Evolutionary conservation across 2,329 filamentous ascomycete species (phyloP).

Genomic region (Pyrenophora teres): DNA sequence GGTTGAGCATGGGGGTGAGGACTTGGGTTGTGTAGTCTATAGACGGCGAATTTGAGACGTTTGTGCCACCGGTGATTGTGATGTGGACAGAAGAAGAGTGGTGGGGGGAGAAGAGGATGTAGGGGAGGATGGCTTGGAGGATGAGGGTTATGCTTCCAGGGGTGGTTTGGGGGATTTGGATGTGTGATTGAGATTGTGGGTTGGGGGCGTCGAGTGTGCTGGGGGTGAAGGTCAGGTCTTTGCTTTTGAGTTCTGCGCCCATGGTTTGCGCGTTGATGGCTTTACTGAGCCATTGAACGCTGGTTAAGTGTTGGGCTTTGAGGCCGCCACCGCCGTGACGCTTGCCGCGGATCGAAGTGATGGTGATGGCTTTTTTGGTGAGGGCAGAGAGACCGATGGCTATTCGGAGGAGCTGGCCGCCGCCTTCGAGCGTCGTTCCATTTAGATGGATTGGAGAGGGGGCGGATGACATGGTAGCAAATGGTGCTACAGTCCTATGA

Average conservation of each 20-base stretch:
- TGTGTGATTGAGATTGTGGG: slow-evolving; percentile 27
- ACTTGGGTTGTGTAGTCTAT: slow-evolving; percentile 63
- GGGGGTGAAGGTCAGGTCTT: slow-evolving; percentile 47
- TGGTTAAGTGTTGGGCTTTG: slow-evolving; percentile 62
- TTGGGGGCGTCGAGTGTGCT: neutral
- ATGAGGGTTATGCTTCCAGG: slow-evolving; percentile 62
- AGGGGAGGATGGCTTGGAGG: slow-evolving; percentile 64
- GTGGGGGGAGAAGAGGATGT: slow-evolving; percentile 53
- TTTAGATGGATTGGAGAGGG: slow-evolving; percentile 48
- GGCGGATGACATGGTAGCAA: slow-evolving; percentile 11
- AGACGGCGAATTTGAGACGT: slow-evolving; percentile 60
- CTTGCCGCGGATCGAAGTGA: slow-evolving; percentile 61
- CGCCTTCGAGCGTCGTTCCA: slow-evolving; percentile 64
- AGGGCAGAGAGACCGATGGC: slow-evolving; percentile 61
- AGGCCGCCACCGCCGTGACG: slow-evolving; percentile 58
- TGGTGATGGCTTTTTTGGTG: slow-evolving; percentile 55
- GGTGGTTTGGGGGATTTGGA: slow-evolving; percentile 41
- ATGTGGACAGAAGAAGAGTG: slow-evolving; percentile 38
- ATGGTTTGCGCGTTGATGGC: slow-evolving; percentile 53
- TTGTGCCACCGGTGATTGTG: slow-evolving; percentile 62
- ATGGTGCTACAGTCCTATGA: no score
- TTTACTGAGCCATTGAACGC: slow-evolving; percentile 57
- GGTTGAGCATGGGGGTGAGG: slow-evolving; percentile 58
- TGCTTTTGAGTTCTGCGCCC: slow-evolving; percentile 52
- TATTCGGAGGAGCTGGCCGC: slow-evolving; percentile 64